These are phyloP conservation scores for Lathyrus sativus DNA, from an alignment of 306 rosid species.

Conservation along the genomic window DNA sequence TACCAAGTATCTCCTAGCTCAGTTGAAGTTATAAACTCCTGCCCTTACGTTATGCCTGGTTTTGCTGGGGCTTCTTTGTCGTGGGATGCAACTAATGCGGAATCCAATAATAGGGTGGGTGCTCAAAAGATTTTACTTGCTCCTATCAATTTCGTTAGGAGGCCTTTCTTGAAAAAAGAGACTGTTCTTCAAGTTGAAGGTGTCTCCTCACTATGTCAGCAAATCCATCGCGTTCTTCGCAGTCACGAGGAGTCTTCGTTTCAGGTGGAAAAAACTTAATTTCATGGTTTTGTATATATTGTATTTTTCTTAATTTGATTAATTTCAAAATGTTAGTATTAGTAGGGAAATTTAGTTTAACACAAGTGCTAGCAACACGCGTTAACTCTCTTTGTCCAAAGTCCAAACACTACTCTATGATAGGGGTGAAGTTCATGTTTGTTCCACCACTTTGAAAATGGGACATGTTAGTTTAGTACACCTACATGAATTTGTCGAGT, in stretches of 20 bases:
- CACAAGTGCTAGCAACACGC: neutral
- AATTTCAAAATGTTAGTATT: neutral
- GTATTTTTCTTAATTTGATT: conserved; percentile 19
- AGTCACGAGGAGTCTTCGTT: conserved; percentile 80
- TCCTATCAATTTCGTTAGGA: conserved; percentile 67
- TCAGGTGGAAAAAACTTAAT: conserved; percentile 56
- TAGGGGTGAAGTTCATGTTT: conserved; percentile 5
- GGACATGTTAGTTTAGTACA: neutral
- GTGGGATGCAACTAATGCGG: conserved; percentile 56
- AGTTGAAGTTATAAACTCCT: conserved; percentile 73
- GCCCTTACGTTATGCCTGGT: conserved; percentile 79
- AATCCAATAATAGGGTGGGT: conserved; percentile 50
- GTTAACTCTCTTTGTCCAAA: neutral
- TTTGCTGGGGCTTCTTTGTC: conserved; percentile 69
- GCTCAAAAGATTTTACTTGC: conserved; percentile 69
- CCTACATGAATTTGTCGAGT: neutral
- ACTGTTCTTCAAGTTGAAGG: conserved; percentile 85
- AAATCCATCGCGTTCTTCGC: conserved; percentile 57
- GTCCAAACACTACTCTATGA: neutral
- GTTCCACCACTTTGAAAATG: neutral
- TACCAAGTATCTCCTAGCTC: conserved; percentile 74
- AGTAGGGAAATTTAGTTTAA: conserved; percentile 1
- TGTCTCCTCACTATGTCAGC: conserved; percentile 69
- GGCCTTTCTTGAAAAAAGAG: conserved; percentile 81
- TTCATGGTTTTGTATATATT: neutral